Conservation (phyloP, 2,329 filamentous ascomycete species). For the Epichloe glyceriae region DNA sequence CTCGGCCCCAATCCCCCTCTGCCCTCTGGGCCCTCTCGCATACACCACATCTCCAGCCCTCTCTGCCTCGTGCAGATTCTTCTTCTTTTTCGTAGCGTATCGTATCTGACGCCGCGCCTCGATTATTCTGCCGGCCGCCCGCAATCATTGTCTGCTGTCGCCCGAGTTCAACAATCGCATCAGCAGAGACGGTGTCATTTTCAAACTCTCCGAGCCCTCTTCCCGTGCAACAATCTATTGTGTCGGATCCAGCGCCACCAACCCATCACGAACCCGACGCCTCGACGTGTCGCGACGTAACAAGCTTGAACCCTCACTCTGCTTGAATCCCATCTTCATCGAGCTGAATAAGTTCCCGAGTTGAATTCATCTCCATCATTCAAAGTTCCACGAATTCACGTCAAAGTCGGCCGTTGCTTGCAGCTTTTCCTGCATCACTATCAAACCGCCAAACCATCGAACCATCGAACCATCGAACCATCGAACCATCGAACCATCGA, state of each 20-base stretch:
- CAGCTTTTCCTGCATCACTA: neutral
- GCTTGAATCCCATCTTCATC: neutral
- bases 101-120: neutral
- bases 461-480: neutral
- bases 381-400: neutral
- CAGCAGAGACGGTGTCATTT: neutral
- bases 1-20: neutral
- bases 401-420: neutral
- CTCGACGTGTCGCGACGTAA: neutral
- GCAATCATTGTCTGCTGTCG: neutral
- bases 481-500: neutral
- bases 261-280: neutral
- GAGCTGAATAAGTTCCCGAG: neutral
- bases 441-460: neutral
- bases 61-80: conserved; percentile 3
- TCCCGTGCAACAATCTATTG: neutral
- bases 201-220: neutral
- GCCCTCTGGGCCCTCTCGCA: neutral
- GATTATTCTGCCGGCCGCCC: neutral
- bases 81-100: neutral
- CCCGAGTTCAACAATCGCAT: neutral
- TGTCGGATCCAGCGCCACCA: neutral
- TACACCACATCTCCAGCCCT: conserved; percentile 3
- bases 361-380: neutral
- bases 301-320: neutral